A percentile compares a stretch with the other conserved stretches of the same genome.
phyloP scores from a whole-genome alignment of 352 stramenopile species.

The Halophytophthora batemanensis region DNA sequence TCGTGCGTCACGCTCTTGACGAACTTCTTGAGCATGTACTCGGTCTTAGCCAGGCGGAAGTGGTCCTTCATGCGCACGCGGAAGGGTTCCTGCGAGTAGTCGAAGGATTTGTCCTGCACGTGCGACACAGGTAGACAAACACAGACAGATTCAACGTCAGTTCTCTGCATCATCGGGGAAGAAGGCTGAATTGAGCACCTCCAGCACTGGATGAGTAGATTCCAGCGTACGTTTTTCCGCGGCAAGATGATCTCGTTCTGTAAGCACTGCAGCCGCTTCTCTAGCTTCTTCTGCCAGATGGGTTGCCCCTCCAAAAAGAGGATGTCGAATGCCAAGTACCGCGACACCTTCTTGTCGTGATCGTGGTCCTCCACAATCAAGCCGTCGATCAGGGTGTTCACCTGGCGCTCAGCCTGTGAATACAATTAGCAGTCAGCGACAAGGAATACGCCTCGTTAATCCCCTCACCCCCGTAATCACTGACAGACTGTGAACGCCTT shows the following conservation, averaged over 20 bases:
- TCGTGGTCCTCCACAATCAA: conserved; percentile 87
- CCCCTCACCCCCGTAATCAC: not conserved
- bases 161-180: too few relatives aligned
- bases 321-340: conserved; percentile 84
- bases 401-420: conserved; percentile 56
- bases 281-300: conserved; percentile 86
- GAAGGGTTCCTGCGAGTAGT: conserved; percentile 81
- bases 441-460: not conserved
- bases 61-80: conserved; percentile 89
- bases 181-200: not conserved
- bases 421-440: not conserved
- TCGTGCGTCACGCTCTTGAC: conserved; percentile 84
- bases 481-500: too few relatives aligned
- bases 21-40: conserved; percentile 85
- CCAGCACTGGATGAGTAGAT: not conserved
- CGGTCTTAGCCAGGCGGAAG: conserved; percentile 82
- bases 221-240: conserved; percentile 67
- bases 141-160: not conserved
- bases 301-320: conserved; percentile 73
- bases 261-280: conserved; percentile 84
- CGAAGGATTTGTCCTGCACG: conserved; percentile 65
- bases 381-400: conserved; percentile 82
- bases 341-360: conserved; percentile 64
- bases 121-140: too few relatives aligned
- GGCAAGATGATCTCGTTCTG: conserved; percentile 89